Evolutionary conservation across 73 alveolate genomes (phyloP).

Genomic region (Loxodes magnus): DNA sequence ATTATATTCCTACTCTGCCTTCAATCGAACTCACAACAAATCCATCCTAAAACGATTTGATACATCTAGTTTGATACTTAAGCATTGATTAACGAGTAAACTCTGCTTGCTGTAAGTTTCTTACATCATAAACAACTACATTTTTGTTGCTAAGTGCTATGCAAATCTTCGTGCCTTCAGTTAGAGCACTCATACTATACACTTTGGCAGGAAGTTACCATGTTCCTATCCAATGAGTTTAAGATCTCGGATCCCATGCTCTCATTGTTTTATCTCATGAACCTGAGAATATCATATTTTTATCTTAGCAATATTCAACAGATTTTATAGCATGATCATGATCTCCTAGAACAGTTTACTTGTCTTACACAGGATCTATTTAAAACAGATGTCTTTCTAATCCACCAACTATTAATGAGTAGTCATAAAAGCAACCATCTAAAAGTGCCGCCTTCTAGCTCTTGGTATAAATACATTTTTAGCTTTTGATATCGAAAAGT

Average conservation of each 20-base stretch:
- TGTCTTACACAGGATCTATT: conserved; percentile 1
- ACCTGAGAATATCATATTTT: conserved; percentile 37
- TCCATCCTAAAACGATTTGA: conserved; percentile 48
- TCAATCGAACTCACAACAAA: conserved; percentile 63
- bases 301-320: conserved; percentile 6
- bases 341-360: conserved; percentile 11
- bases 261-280: conserved; percentile 54
- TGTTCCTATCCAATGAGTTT: conserved; percentile 20
- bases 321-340: conserved; percentile 21
- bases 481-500: conserved; percentile 15
- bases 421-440: conserved; percentile 3
- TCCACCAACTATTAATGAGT: conserved; percentile 14
- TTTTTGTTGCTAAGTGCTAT: conserved; percentile 42
- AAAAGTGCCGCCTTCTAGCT: conserved; percentile 15
- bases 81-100: conserved; percentile 33
- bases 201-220: conserved; percentile 42
- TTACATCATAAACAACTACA: conserved; percentile 38
- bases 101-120: conserved; percentile 27
- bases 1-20: conserved; percentile 68
- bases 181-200: conserved; percentile 38
- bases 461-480: neutral
- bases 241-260: conserved; percentile 47
- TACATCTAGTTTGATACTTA: conserved; percentile 55
- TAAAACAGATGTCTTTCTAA: conserved; percentile 10
- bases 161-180: conserved; percentile 32